Evolutionary conservation across 2,329 filamentous ascomycete species (phyloP), one percentile per base, ranked within the genome.

Genomic region (Teratosphaeria nubilosa): DNA sequence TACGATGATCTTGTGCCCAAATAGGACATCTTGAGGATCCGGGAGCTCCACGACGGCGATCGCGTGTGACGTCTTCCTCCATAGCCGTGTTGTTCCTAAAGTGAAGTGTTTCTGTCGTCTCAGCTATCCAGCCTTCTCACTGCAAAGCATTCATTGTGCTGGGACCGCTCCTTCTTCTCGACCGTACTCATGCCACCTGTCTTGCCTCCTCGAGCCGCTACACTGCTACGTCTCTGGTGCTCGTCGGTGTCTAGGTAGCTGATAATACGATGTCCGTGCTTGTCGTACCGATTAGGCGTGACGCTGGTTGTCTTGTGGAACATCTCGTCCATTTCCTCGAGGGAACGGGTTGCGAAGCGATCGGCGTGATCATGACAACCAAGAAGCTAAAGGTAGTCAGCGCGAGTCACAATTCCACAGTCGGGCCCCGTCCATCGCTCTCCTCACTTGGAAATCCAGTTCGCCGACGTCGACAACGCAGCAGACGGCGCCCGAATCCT

Each of bases 261-360:
- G 62, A 81, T 78, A 41, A 84, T 73, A 22, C 82, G 66, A 62
- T 84, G 77, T 13, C 82, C 82, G 27, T 79, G 75, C 71, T 80
- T 81, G 62, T 80, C 81, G 68, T 81, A 84, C 56, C 81, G 77
- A 62, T 79, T 76, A 4, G 82, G 81, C 60, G 80, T 74, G 9
- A 60, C 56, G 63, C 80, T 73, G 0, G 56, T n/a, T 10, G 56
- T 32, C 51, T 57, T 37, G 50, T 51, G 25, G 56, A 87, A 86
- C 62, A 88, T 85, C 58, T 81, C 77, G 66, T 88, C 86, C 71
- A 88, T 83, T 68, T 88, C 86, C 70, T 88, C 86, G 31, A 88
- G 75, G 13, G 70, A 72, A 34, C 66, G 63, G 56, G 77, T 78
- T 4, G 80, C 80, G 1, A 51, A 2, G 22, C 50, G 13, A 30